Percentiles rank a stretch among this genome's conserved stretches.
Evolutionary conservation across 2,329 filamentous ascomycete species (phyloP).

Genomic region (Rhexocercosporidium sp.): DNA sequence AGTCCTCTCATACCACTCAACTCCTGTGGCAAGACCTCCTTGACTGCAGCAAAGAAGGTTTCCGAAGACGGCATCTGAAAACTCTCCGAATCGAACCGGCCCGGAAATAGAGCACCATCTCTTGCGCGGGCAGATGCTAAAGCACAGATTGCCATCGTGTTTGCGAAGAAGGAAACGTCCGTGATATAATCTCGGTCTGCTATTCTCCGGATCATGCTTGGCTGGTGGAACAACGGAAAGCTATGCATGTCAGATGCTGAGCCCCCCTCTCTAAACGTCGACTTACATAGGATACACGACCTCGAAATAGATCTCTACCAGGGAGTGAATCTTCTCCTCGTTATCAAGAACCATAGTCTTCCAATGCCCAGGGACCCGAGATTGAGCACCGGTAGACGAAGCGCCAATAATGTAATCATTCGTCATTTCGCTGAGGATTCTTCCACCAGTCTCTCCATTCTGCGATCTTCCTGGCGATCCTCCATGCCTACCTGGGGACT

Average conservation of each 20-base stretch:
- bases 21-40: slow-evolving; percentile 47
- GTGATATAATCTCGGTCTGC: slow-evolving; percentile 47
- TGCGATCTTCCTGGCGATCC: neutral
- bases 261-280: neutral
- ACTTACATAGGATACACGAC: slow-evolving; percentile 55
- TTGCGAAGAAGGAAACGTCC: slow-evolving; percentile 52
- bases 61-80: slow-evolving; percentile 46
- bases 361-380: slow-evolving; percentile 14
- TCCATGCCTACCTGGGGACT: neutral
- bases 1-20: slow-evolving; percentile 43
- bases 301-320: slow-evolving; percentile 56
- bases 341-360: slow-evolving; percentile 35
- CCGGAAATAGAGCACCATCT: slow-evolving; percentile 52
- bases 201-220: slow-evolving; percentile 48
- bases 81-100: slow-evolving; percentile 41
- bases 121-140: slow-evolving; percentile 54
- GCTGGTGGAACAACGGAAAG: slow-evolving; percentile 56
- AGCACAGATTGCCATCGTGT: slow-evolving; percentile 57
- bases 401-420: neutral
- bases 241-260: slow-evolving; percentile 30
- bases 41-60: slow-evolving; percentile 50
- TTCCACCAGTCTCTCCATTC: slow-evolving; percentile 18
- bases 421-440: slow-evolving; percentile 8
- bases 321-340: slow-evolving; percentile 46
- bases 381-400: slow-evolving; percentile 3